Base-by-base conservation (phyloP, 78 protist genomes). In the Isochrysis galbana region DNA sequence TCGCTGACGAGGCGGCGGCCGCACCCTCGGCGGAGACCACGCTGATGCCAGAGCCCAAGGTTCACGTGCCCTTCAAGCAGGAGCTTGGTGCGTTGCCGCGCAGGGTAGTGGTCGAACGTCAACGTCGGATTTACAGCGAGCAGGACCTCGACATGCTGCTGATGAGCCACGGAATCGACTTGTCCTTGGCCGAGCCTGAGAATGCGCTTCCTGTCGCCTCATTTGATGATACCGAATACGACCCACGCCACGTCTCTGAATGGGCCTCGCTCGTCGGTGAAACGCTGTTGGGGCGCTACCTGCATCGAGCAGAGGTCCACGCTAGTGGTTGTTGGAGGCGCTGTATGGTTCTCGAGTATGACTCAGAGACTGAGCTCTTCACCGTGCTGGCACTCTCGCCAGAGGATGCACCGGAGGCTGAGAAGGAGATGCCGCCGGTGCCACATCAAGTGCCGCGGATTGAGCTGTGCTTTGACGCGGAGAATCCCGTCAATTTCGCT, bases 171-270 rank as follows among this genome's bases (percentile, higher is more conserved):
- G 94, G 94, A 0, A 61, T 94, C 14, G 39, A 89, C 38, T 19
- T 42, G 25, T 26, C 47, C 26, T 7, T 55, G 25, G 21, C 42
- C 82, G 47, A 48, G 22, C 1, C 41, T 26, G 45, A 41, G 32
- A 26, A 22, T 19, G 69, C 36, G 74, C 92, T 94, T 0, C 96
- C 96, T 1, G 87, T 96, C 21, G 94, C 77, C 42, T 5, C 54
- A 17, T 96, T 97, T 42, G 98, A 97, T 91, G 93, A 97, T 93
- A 83, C 90, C 36, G 93, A 91, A 11, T 91, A 74, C 45, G 97
- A 97, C 22, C 2, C n/a, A 1, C 93, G 97, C 42, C 78, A 44
- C 2, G 91, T 95, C 5, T 51, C 77, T 22, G 97, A 96, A 44
- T 97, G 97, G 97, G 42, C 89, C 41, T 14, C 0, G 21, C 41